These are phyloP conservation scores for Tricholoma sp. DNA, from an alignment of 768 basidiomycete species.

Conservation along the genomic window DNA sequence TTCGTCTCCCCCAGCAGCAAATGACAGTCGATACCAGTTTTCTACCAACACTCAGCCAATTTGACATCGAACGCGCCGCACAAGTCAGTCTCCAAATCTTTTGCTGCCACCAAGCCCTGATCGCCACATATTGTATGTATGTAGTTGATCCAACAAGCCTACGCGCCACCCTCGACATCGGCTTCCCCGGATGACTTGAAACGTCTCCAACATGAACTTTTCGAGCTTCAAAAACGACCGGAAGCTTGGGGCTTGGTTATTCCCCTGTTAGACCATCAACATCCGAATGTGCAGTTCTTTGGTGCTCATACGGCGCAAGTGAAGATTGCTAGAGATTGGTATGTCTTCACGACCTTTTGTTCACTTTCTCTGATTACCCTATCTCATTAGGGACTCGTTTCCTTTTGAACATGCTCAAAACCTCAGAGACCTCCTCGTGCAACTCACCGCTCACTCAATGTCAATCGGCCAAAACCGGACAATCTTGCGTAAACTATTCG, in stretches of 20 bases:
- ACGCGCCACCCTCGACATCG: conserved; percentile 42
- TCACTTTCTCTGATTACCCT: neutral
- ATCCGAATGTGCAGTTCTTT: conserved; percentile 89
- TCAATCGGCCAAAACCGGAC: conserved; percentile 55
- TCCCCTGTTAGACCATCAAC: conserved; percentile 64
- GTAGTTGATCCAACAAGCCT: conserved; percentile 67
- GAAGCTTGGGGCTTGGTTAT: conserved; percentile 85
- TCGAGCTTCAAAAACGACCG: conserved; percentile 67
- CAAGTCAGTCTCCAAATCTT: conserved; percentile 41
- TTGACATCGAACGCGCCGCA: conserved; percentile 52
- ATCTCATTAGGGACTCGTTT: conserved; percentile 59
- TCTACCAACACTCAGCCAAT: conserved; percentile 46
- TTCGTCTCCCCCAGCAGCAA: too few relatives aligned
- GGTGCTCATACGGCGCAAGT: conserved; percentile 92
- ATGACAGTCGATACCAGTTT: conserved; percentile 34
- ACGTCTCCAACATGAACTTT: conserved; percentile 64
- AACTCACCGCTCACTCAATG: conserved; percentile 64
- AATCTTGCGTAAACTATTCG: conserved; percentile 83
- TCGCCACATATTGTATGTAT: neutral
- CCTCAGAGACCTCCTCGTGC: conserved; percentile 63
- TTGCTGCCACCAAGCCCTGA: neutral
- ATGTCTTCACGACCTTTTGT: conserved; percentile 15
- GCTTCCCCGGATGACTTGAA: conserved; percentile 56
- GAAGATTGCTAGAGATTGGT: conserved; percentile 94
- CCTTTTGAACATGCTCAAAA: conserved; percentile 53